Conservation (phyloP, 139 green algal species). For the Pleodorina starrii region DNA sequence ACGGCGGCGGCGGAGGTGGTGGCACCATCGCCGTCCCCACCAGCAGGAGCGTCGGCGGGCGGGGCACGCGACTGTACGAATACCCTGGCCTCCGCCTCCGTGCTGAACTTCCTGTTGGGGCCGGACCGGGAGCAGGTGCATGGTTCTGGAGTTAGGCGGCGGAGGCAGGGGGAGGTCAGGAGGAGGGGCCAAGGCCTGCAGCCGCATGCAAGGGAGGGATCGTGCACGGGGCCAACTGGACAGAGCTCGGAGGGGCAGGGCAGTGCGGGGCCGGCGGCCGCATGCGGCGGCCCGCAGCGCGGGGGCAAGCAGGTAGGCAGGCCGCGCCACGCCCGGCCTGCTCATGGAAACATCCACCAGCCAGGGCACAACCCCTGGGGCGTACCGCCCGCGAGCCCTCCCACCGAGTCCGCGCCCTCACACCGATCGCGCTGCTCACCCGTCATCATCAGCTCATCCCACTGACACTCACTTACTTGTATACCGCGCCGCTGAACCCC, state of each 20-base stretch:
- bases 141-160: not conserved
- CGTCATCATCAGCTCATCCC: not conserved
- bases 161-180: not conserved
- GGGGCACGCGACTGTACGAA: not conserved
- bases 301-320: not conserved
- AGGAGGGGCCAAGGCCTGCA: not conserved
- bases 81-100: not conserved
- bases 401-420: not conserved
- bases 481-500: conserved; percentile 19
- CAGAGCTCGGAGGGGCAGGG: not conserved
- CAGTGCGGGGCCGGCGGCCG: too few relatives aligned
- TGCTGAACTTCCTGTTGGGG: not conserved
- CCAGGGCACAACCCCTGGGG: not conserved
- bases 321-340: not conserved
- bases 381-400: not conserved
- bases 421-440: too few relatives aligned
- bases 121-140: not conserved
- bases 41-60: not conserved
- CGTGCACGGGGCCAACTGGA: not conserved
- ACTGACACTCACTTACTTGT: not conserved
- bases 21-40: not conserved
- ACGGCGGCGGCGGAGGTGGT: not conserved
- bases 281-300: not conserved
- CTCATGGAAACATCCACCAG: not conserved
- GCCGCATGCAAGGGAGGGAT: not conserved